Conservation (phyloP, 1,284 basidiomycete species). For the Heterobasidion parviporum region DNA sequence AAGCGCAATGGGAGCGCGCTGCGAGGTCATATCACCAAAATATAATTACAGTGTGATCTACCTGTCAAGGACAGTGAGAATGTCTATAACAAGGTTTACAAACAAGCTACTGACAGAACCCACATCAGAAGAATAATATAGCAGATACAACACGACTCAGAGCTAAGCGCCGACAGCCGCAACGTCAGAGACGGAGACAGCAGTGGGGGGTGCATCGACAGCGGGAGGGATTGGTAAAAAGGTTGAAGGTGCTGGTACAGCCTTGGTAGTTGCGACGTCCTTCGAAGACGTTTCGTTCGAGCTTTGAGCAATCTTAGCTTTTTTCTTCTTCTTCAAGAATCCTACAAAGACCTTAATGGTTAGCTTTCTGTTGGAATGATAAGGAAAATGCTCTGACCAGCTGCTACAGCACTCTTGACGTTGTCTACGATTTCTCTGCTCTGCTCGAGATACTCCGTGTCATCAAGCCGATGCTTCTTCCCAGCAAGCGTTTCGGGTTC, state of each 20-base stretch:
- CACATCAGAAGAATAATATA: neutral
- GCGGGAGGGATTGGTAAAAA: neutral
- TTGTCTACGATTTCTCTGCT: conserved; percentile 88
- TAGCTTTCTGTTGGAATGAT: conserved; percentile 3
- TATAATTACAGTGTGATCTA: too few relatives aligned
- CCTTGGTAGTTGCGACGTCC: neutral
- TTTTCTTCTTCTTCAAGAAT: conserved; percentile 83
- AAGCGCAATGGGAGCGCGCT: too few relatives aligned
- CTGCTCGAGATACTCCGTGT: conserved; percentile 89
- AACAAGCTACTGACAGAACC: neutral
- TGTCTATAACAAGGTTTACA: too few relatives aligned
- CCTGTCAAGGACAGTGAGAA: too few relatives aligned
- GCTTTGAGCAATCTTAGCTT: conserved; percentile 47
- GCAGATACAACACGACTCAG: neutral
- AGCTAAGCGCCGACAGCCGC: neutral
- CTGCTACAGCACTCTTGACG: conserved; percentile 85
- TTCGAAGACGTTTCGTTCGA: conserved; percentile 14
- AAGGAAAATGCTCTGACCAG: conserved; percentile 40
- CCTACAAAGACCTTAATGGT: conserved; percentile 26
- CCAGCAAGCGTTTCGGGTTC: conserved; percentile 51
- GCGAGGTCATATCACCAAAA: too few relatives aligned
- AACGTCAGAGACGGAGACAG: neutral
- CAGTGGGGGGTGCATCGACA: neutral
- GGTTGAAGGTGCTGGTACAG: neutral
- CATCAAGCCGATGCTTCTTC: conserved; percentile 86